A percentile compares a stretch with the other conserved stretches of the same genome.
Evolutionary conservation across 306 rosid species (phyloP).

Genomic region (Medicago lupulina): DNA sequence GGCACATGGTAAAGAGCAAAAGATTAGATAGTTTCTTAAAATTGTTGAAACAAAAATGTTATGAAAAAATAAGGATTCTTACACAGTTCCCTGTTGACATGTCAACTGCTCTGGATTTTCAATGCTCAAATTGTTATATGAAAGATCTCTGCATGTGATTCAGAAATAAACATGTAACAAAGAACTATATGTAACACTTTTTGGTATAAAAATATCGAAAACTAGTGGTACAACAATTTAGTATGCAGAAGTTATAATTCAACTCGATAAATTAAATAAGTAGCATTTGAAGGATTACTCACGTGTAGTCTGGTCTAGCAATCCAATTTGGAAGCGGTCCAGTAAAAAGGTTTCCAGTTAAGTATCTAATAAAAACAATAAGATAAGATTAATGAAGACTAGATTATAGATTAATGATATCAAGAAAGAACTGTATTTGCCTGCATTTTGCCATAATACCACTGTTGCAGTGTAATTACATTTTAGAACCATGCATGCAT

Average conservation of each 20-base stretch:
- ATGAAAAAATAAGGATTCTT: slow-evolving; percentile 43
- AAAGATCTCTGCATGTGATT: slow-evolving; percentile 62
- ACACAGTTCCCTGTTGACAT: slow-evolving; percentile 58
- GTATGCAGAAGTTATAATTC: slow-evolving; percentile 3
- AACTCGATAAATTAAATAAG: slow-evolving; percentile 19
- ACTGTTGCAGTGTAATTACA: too few relatives aligned
- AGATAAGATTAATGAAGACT: neutral
- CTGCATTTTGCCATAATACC: too few relatives aligned
- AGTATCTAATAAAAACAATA: slow-evolving; percentile 50
- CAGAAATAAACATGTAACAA: slow-evolving; percentile 23
- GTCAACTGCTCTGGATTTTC: slow-evolving; percentile 37
- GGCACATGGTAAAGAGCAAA: slow-evolving; percentile 6
- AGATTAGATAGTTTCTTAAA: slow-evolving; percentile 33
- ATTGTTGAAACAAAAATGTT: neutral
- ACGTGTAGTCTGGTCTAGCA: slow-evolving; percentile 43
- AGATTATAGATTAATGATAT: neutral
- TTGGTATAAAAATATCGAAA: neutral
- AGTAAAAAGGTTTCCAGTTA: slow-evolving; percentile 70
- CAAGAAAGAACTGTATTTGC: neutral
- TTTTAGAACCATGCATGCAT: too few relatives aligned
- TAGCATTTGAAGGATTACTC: slow-evolving; percentile 45
- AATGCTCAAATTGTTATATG: slow-evolving; percentile 62
- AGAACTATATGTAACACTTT: neutral
- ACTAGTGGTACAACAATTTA: neutral
- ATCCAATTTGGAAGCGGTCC: slow-evolving; percentile 66